phyloP scores from a whole-genome alignment of 257 asterid genomes.

The Nicotiana obtusifolia region DNA sequence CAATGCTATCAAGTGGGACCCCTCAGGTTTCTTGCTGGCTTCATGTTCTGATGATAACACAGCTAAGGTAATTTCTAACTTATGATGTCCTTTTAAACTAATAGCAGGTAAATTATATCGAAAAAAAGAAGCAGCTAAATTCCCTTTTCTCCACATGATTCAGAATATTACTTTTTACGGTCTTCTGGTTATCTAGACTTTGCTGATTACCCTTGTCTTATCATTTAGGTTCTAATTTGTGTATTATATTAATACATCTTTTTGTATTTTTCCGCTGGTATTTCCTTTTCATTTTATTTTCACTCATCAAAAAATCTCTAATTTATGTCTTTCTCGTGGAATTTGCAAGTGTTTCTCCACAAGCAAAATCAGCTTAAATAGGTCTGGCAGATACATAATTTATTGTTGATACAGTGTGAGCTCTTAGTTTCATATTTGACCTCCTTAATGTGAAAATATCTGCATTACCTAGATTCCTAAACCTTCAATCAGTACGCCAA shows the following conservation, averaged over 20 bases:
- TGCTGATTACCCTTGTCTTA: background rate
- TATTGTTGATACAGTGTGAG: background rate
- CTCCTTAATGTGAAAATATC: background rate
- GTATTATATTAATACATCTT: background rate
- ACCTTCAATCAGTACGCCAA: background rate
- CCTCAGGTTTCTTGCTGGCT: constrained; percentile 83
- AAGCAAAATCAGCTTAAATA: background rate
- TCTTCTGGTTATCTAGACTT: background rate
- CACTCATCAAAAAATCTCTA: background rate
- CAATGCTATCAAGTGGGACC: constrained; percentile 96
- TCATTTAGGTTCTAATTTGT: background rate
- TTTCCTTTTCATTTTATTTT: background rate
- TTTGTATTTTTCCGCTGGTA: background rate
- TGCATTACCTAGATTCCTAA: background rate
- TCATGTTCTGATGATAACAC: constrained; percentile 96
- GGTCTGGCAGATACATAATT: background rate
- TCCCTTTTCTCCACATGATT: background rate
- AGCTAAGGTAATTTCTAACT: constrained; percentile 54
- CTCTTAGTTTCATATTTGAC: background rate
- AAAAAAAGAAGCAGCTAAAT: background rate
- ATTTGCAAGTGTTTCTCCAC: background rate
- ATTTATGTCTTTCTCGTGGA: background rate
- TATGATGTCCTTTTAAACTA: background rate
- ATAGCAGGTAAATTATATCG: background rate
- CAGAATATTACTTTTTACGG: background rate